phyloP scores from a whole-genome alignment of 495 filamentous ascomycete genomes.

The Penicilliopsis zonata region DNA sequence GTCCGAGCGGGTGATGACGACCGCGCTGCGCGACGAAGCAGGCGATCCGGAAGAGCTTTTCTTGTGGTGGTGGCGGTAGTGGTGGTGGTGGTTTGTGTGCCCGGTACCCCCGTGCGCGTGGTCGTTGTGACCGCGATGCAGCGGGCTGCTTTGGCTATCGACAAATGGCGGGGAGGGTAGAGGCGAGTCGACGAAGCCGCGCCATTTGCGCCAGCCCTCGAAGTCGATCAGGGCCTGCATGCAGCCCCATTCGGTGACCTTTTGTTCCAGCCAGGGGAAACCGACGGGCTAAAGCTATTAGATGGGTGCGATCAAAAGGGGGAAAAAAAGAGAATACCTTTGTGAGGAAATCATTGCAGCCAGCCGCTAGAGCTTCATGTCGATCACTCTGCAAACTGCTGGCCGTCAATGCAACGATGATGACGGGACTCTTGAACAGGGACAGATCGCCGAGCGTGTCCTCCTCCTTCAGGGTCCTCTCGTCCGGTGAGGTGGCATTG shows the following conservation, averaged over 20 bases:
- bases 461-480: constrained; percentile 29
- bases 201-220: constrained; percentile 97
- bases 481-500: constrained; percentile 11
- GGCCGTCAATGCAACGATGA: constrained; percentile 93
- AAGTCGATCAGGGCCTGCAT: constrained; percentile 99
- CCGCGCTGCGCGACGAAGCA: neutral
- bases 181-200: constrained; percentile 50
- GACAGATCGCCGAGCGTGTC: constrained; percentile 56
- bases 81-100: neutral
- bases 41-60: neutral
- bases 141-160: constrained; percentile 17
- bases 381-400: constrained; percentile 87
- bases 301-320: constrained; percentile 4
- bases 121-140: constrained; percentile 15
- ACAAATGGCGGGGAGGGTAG: constrained; percentile 9
- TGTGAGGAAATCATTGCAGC: constrained; percentile 96
- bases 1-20: neutral
- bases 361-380: constrained; percentile 88
- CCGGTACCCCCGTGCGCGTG: neutral
- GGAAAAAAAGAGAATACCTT: constrained; percentile 51
- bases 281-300: constrained; percentile 62
- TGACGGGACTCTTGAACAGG: constrained; percentile 90
- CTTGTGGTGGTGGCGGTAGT: neutral
- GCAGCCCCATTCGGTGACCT: constrained; percentile 98
- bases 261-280: constrained; percentile 93